These are phyloP conservation scores for Uronychia setigera DNA, from an alignment of 73 alveolate genomes.

Conservation along the genomic window DNA sequence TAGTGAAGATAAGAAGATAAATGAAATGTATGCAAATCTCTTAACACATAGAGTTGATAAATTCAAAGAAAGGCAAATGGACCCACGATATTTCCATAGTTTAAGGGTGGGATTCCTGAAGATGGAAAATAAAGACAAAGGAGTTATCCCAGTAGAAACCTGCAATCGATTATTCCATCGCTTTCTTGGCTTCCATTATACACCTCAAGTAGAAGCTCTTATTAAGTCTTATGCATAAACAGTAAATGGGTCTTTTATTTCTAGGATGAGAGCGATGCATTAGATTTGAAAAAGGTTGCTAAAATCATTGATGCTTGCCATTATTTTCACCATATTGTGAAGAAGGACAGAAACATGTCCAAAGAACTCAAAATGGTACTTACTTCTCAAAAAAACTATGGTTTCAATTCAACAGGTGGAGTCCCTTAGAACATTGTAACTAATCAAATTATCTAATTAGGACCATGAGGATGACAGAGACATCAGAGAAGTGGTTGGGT, in stretches of 20 bases:
- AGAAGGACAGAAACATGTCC: slow-evolving; percentile 3
- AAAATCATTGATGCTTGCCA: neutral
- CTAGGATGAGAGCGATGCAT: neutral
- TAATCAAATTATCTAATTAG: too few species aligned
- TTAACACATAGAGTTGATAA: neutral
- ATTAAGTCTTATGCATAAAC: neutral
- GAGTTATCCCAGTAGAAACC: neutral
- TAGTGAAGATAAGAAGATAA: neutral
- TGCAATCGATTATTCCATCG: neutral
- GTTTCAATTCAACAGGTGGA: neutral
- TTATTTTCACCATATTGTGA: neutral
- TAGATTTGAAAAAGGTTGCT: neutral
- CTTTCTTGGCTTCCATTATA: neutral
- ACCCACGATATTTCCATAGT: neutral
- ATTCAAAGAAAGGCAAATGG: neutral
- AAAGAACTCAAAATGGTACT: neutral
- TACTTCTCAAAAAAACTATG: neutral
- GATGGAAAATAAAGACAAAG: neutral
- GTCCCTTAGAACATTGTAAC: too few species aligned
- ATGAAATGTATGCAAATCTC: neutral
- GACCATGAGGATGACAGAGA: too few species aligned
- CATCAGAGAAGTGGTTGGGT: neutral
- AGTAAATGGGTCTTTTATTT: neutral
- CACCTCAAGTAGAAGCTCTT: neutral
- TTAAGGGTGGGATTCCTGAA: neutral